These are phyloP conservation scores for Phytophthora sp. DNA, from an alignment of 352 stramenopile species.

Conservation along the genomic window DNA sequence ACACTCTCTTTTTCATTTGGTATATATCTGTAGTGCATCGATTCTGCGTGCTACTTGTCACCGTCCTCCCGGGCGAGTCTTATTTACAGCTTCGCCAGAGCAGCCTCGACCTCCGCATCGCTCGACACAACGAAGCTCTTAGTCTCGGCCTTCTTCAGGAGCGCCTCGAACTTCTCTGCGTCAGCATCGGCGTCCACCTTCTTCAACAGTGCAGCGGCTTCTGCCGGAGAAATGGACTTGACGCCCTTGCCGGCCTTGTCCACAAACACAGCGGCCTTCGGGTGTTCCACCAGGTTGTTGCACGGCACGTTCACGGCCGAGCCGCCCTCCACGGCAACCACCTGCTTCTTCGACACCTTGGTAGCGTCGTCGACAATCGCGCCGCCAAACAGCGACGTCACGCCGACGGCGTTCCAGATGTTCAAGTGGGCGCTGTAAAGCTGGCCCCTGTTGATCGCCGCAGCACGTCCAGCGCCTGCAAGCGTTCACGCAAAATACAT, in stretches of 20 bases:
- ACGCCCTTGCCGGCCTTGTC: conserved; percentile 61
- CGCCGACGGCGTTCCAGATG: conserved; percentile 71
- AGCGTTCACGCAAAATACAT: neutral
- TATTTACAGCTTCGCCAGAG: conserved; percentile 71
- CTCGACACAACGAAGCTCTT: conserved; percentile 74
- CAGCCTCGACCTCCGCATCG: conserved; percentile 60
- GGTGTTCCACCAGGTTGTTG: conserved; percentile 79
- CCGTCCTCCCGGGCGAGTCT: conserved; percentile 21
- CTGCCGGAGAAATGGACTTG: conserved; percentile 63
- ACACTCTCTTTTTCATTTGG: conserved; percentile 23
- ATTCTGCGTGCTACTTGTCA: conserved; percentile 34
- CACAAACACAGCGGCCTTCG: conserved; percentile 68
- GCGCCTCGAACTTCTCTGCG: conserved; percentile 65
- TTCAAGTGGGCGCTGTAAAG: conserved; percentile 75
- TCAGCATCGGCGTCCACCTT: conserved; percentile 55
- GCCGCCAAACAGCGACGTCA: conserved; percentile 78
- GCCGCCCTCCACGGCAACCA: conserved; percentile 51
- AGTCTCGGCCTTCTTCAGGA: conserved; percentile 66
- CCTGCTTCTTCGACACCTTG: conserved; percentile 67
- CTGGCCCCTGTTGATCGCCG: conserved; percentile 62
- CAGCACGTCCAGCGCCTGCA: conserved; percentile 49
- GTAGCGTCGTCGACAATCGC: conserved; percentile 56
- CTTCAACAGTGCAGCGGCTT: conserved; percentile 56
- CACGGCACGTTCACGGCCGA: conserved; percentile 72
- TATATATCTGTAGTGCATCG: conserved; percentile 41